phyloP scores from a whole-genome alignment of 2,329 filamentous ascomycete genomes.

The Diaporthe capsici region DNA sequence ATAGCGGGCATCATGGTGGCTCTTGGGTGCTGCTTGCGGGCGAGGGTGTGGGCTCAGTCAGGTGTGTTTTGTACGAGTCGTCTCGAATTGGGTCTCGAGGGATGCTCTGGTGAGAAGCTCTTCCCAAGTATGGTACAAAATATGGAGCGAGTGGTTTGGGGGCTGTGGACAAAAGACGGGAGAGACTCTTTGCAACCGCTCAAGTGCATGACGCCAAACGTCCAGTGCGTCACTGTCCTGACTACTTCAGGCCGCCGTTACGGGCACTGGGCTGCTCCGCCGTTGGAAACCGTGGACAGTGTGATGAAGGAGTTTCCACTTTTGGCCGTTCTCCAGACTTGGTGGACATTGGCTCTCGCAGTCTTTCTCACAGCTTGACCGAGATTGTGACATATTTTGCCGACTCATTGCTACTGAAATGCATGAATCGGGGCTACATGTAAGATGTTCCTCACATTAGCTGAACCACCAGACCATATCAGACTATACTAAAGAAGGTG shows the following conservation, averaged over 20 bases:
- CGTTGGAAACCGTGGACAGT: background rate
- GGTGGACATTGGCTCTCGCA: too few relatives aligned
- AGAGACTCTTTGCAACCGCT: background rate
- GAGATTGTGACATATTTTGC: too few relatives aligned
- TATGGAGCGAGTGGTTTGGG: fast-evolving
- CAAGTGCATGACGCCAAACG: background rate
- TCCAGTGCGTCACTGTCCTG: background rate
- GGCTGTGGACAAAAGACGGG: fast-evolving
- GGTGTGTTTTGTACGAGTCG: background rate
- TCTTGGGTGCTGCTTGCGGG: background rate
- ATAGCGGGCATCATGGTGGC: background rate
- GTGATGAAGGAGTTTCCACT: too few relatives aligned
- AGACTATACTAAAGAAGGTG: too few relatives aligned
- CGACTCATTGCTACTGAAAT: background rate
- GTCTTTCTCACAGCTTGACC: background rate
- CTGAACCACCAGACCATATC: too few relatives aligned
- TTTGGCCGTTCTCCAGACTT: too few relatives aligned
- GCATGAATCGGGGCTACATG: fast-evolving
- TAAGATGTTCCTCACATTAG: too few relatives aligned
- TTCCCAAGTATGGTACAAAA: background rate
- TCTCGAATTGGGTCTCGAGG: background rate
- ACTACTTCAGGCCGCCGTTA: background rate
- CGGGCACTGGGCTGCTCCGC: too few relatives aligned
- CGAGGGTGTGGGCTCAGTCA: background rate
- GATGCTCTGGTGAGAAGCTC: fast-evolving